Evolutionary conservation across 2,329 filamentous ascomycete species (phyloP), one percentile per base, ranked within the genome.

Genomic region (Aphanoascus verrucosus): DNA sequence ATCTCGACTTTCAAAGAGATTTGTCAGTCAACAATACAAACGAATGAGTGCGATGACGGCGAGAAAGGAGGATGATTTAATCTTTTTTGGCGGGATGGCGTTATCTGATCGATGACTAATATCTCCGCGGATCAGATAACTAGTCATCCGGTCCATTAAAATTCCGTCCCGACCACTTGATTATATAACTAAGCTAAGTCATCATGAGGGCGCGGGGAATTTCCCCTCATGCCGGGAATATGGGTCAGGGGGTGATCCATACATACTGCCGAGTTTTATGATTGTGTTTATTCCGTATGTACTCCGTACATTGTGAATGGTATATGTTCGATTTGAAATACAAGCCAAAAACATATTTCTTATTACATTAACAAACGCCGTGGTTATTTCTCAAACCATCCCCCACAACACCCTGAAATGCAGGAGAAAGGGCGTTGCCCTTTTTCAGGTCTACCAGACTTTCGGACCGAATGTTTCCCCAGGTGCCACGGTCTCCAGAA

Each of bases 381-480:
- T 37, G 3, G 5, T 9, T 37, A 11, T 12, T 12, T 17, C 8
- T 12, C 17, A 12, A 4, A 28, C 2, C 15, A 14, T 5, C 38
- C 23, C n/a, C 31, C 41, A 32, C 12, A 44, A 45, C 49, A 17
- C 40, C 49, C 9, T 31, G 14, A 4, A 41, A 52, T 52, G 41
- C 50, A 46, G 40, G 12, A 40, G 5, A 4, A 41, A 19, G 9
- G 17, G 6, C 3, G 3, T 3, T 44, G 8, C 35, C 17, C 9
- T n/a, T 20, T 3, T 4, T 19, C n/a, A 31, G 7, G 5, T 7
- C 38, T 57, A 59, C 80, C 80, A 83, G 17, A 62, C 65, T 38
- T 65, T 59, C 1, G 83, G 83, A 5, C 83, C 83, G 69, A 86
- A 86, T 0, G 69, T 79, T 65, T 80, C 63, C 0, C 82, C 83